Percentiles rank a stretch among this genome's conserved stretches.
phyloP scores from a whole-genome alignment of 441 rosid genomes.

The Dalechampia spathulata region DNA sequence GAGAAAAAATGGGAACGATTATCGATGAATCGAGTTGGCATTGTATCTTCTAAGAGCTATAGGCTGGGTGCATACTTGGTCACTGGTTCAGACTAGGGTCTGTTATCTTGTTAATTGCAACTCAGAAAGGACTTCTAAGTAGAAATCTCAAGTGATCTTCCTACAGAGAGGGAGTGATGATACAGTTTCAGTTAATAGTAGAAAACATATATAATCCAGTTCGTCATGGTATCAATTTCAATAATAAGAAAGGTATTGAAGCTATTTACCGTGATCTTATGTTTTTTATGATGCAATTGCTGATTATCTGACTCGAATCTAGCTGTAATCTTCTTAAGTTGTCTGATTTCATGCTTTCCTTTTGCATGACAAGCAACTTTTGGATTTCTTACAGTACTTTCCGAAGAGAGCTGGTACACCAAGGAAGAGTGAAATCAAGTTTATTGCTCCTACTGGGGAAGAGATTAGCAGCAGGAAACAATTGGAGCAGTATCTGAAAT shows the following conservation, averaged over 20 bases:
- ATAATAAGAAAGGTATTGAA: background rate
- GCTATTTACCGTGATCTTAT: background rate
- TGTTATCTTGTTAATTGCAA: too few relatives aligned
- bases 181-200: too few relatives aligned
- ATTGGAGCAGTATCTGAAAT: conserved; percentile 80
- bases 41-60: too few relatives aligned
- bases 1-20: too few relatives aligned
- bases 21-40: too few relatives aligned
- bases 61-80: too few relatives aligned
- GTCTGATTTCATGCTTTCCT: background rate
- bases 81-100: too few relatives aligned
- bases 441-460: conserved; percentile 85
- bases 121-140: too few relatives aligned
- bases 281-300: background rate
- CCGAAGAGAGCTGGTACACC: conserved; percentile 62
- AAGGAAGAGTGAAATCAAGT: conserved; percentile 67
- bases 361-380: conserved; percentile 6
- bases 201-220: too few relatives aligned
- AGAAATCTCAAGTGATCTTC: too few relatives aligned
- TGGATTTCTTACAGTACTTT: conserved; percentile 35
- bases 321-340: background rate
- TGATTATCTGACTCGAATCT: background rate
- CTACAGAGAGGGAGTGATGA: too few relatives aligned
- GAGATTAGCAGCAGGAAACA: conserved; percentile 64
- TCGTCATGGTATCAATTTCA: background rate